A percentile compares a stretch with the other conserved stretches of the same genome.
Evolutionary conservation across 345 rosid genomes (phyloP).

Genomic region (Erucastrum elatum): DNA sequence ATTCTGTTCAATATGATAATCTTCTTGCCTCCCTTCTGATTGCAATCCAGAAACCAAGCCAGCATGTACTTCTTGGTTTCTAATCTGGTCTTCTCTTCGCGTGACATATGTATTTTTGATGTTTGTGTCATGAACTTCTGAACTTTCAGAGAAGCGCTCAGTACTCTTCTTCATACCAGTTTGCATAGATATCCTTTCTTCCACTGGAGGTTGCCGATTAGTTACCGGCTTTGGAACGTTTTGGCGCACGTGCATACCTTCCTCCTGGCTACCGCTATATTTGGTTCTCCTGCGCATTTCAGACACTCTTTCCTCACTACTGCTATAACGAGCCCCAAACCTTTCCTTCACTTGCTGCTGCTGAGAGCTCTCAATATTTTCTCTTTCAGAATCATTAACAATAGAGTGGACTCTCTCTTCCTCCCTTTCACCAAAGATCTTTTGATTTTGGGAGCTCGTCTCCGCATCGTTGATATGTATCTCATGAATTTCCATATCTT

Average conservation of each 20-base stretch:
- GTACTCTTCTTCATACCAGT: constrained; percentile 42
- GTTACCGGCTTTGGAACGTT: constrained; percentile 35
- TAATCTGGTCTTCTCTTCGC: constrained; percentile 45
- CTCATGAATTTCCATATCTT: constrained; percentile 43
- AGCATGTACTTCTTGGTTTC: constrained; percentile 42
- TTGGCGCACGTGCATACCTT: constrained; percentile 39
- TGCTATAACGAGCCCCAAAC: constrained; percentile 41
- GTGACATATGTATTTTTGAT: constrained; percentile 37
- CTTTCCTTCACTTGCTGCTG: constrained; percentile 37
- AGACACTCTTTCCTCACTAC: constrained; percentile 43
- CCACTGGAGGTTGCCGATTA: constrained; percentile 39
- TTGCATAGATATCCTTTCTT: constrained; percentile 41
- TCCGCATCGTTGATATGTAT: constrained; percentile 44
- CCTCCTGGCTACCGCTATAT: constrained; percentile 45
- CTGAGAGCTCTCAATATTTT: constrained; percentile 32
- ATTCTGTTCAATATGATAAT: constrained; percentile 37
- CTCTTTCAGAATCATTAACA: constrained; percentile 29
- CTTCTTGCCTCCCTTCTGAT: constrained; percentile 43
- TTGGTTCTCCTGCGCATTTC: constrained; percentile 47
- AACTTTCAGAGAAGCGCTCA: constrained; percentile 39
- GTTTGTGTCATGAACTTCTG: constrained; percentile 37
- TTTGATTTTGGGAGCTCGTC: constrained; percentile 44
- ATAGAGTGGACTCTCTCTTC: constrained; percentile 34
- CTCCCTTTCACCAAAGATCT: constrained; percentile 42
- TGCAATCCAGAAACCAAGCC: constrained; percentile 39